These are phyloP conservation scores for Hypoxylon lienhwacheense DNA, from an alignment of 495 filamentous ascomycete genomes.

Conservation along the genomic window DNA sequence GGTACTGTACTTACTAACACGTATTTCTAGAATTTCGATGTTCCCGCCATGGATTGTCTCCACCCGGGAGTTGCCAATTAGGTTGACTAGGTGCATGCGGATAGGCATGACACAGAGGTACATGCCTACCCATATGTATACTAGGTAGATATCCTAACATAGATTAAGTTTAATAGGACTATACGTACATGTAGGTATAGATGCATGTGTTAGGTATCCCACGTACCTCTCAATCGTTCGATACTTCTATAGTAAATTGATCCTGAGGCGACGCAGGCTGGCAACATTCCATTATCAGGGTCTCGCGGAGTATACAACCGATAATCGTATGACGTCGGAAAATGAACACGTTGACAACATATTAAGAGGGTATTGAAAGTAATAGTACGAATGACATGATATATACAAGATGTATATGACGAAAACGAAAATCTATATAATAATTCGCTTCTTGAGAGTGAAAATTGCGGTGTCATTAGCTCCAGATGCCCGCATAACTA, in stretches of 20 bases:
- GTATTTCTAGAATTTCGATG: conserved; percentile 30
- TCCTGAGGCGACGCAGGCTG: conserved; percentile 31
- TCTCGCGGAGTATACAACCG: conserved; percentile 9
- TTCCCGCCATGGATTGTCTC: conserved; percentile 11
- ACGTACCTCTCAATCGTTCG: conserved; percentile 11
- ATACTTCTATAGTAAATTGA: too few species aligned
- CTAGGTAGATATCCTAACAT: too few species aligned
- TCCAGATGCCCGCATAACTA: too few species aligned
- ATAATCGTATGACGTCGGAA: conserved; percentile 34
- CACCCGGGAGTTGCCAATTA: conserved; percentile 23
- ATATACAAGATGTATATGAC: too few species aligned
- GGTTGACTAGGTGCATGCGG: conserved; percentile 7
- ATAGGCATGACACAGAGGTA: neutral
- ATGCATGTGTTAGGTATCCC: too few species aligned
- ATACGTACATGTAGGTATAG: conserved; percentile 9
- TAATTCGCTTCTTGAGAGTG: too few species aligned
- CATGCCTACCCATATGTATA: neutral
- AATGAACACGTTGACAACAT: conserved; percentile 31
- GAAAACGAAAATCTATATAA: too few species aligned
- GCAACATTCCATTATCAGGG: conserved; percentile 35
- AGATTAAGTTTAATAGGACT: too few species aligned
- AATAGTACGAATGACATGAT: neutral
- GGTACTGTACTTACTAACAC: too few species aligned
- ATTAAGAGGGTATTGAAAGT: neutral
- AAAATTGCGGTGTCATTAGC: too few species aligned